Evolutionary conservation across 2,329 filamentous ascomycete species (phyloP), one percentile per base, ranked within the genome.

Genomic region (Pleoardoris graminearum): DNA sequence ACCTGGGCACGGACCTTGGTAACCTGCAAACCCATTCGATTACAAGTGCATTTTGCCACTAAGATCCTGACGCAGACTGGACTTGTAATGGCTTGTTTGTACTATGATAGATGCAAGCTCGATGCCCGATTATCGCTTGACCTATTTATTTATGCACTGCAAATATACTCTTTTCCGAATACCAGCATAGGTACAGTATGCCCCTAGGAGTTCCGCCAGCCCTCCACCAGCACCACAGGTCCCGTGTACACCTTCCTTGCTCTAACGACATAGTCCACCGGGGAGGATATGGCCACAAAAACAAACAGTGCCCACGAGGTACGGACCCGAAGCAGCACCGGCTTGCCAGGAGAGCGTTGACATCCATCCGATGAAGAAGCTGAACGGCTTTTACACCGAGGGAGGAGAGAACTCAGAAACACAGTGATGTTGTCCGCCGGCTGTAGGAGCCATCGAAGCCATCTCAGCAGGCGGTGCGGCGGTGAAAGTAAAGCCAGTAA

Each of bases 241-340:
- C 68, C 69, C 53, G 63, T 65, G 55, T 75, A 75, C 3, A 63
- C 53, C 33, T 68, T 69, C 39, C 66, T 59, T 5, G 62, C 72
- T 10, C 67, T 50, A 4, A 68, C 17, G 4, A 55, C 52, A 56
- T 75, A 75, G 37, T 69, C 67, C 1, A 69, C 37, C 10, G 61
- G 43, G 44, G 61, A 60, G 8, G 70, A 19, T 1, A 74, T 23
- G 1, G 51, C 54, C 11, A 71, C 64, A 16, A 57, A 67, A 1
- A 62, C 59, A 41, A 72, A 74, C 62, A 74, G 76, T 79, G 5
- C 77, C 79, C 0, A 76, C 76, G 7, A 80, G 69, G 57, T 79
- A 80, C 0, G 75, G 74, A 2, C 77, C 78, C 3, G 75, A 76
- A 10, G 79, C 78, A 22, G 74, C 59, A 62, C 32, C 22, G 19